Base-by-base conservation (phyloP, 257 asterid genomes). In the Penstemon barbatus region DNA sequence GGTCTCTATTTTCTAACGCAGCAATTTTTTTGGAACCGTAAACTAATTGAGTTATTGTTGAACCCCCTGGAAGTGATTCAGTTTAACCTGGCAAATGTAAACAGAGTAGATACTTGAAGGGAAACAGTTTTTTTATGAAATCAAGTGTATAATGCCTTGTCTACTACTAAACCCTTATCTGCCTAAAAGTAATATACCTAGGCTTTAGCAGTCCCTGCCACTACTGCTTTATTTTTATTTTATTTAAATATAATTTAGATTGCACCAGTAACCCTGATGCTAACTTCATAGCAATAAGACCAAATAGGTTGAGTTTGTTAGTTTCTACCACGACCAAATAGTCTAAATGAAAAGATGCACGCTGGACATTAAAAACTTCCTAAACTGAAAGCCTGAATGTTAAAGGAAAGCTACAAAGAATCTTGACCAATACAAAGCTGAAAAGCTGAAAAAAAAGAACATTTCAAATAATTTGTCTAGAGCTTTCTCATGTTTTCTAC, bases 251-350 rank as follows among this genome's bases (percentile, higher is more conserved):
- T 39, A 59, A 49, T 71, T 52, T 8, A 5, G 37, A 10, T 38
- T 39, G 15, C 13, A 51, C 52, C 49, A 49, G 15, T 39, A 36
- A 11, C 58, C 8, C 15, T 51, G 46, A n/a, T 53, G 66, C 43
- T 57, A 39, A 15, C 63, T 55, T 19, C 46, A 45, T 48, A 57
- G 58, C 56, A 33, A 33, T 33, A 50, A 66, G 57, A 74, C 62
- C 54, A 68, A 25, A 25, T 25, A 25, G 33, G 33, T 48, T 48
- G 13, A 49, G 10, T 46, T 46, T 5, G 9, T 7, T 12, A 46
- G 51, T 46, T 46, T 12, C 51, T 46, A 8, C 10, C 10, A 7
- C 10, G 51, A 12, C 51, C 10, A 0, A 46, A 19, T 50, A 25
- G 39, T 15, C 9, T 46, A 46, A 7, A 50, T 13, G 53, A 36